phyloP scores from a whole-genome alignment of 371 early-diverging fungal genomes.

The Mucor circinelloides region DNA sequence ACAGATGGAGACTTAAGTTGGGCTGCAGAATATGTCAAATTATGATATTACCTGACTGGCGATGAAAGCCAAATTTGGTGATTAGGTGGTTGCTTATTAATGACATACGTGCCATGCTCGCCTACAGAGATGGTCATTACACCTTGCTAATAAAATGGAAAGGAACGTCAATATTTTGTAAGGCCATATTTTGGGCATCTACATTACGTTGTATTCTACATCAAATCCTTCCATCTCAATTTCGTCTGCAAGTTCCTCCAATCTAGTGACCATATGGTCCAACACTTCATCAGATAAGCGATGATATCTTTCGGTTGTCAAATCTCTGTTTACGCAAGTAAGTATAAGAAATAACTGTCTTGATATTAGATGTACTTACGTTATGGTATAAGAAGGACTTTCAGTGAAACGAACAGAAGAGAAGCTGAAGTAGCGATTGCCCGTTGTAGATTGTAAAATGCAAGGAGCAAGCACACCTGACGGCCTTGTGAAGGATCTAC shows the following conservation, averaged over 20 bases:
- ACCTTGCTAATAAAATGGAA: slow-evolving; percentile 53
- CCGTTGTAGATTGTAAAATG: not conserved
- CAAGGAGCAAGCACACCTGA: not conserved
- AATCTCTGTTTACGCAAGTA: slow-evolving; percentile 29
- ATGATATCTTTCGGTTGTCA: slow-evolving; percentile 71
- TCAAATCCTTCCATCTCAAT: slow-evolving; percentile 76
- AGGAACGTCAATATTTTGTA: not conserved
- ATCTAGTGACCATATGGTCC: slow-evolving; percentile 69
- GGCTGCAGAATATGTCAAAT: slow-evolving; percentile 5
- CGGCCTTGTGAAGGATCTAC: not conserved
- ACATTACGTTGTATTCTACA: slow-evolving; percentile 78
- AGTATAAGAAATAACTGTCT: not conserved
- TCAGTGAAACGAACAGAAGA: not conserved
- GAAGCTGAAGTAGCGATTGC: not conserved
- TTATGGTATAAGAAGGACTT: not conserved
- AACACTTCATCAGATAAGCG: slow-evolving; percentile 67
- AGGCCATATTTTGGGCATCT: not conserved
- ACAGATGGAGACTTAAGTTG: not conserved
- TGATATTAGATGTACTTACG: not conserved
- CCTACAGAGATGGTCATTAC: slow-evolving; percentile 91
- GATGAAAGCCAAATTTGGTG: slow-evolving; percentile 99
- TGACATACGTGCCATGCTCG: slow-evolving; percentile 88
- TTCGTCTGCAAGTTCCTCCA: slow-evolving; percentile 83
- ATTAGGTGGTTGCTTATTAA: slow-evolving; percentile 99
- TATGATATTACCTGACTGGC: slow-evolving; percentile 67